Base-by-base conservation (phyloP, 1,139 yeast species). In the Suhomyces wounanorum region DNA sequence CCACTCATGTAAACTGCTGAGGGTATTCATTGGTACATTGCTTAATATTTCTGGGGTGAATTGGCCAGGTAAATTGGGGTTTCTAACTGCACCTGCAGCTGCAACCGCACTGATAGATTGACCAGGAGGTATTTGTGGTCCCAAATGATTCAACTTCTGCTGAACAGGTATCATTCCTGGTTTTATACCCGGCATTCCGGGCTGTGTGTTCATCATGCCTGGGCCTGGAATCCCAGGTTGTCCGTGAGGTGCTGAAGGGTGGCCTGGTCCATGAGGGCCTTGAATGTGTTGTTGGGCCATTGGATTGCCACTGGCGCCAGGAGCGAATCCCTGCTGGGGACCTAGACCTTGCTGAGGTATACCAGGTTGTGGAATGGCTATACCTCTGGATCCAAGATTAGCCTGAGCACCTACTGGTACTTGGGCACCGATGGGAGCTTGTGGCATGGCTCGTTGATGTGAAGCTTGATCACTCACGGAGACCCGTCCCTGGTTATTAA, bases 1-100 rank as follows among this genome's bases (percentile, higher is more conserved):
- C 94, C 92, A 87, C 57, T 79, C 79, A 18, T 68, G 63, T 26
- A 66, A 56, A 31, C 60, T 58, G 25, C 48, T 39, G 47, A 63
- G 51, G 14, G 58, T 52, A 33, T 49, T 54, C 52, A 57, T 50
- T 1, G 60, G 58, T 7, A 63, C 54, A 30, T 54, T 54, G 26
- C 53, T 50, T 40, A 58, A 51, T 2, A 60, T 49, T 30, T 59
- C 65, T 31, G 58, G 61, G 25, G 52, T 59, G 23, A 56, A 62
- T 16, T 59, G 61, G 16, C 57, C 62, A n/a, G 54, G 55, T 46
- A 52, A 52, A 16, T 53, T 56, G 33, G 59, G 50, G 45, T 51
- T 49, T 37, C 47, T 23, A 28, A 47, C 37, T 13, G 50, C 38
- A n/a, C 42, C 40, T 18, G 53, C 49, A 10, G 52, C 47, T 17